Percentiles rank a stretch among this genome's conserved stretches.
These are phyloP conservation scores for Mortierella sp. DNA, from an alignment of 371 early-diverging fungal species.

Conservation along the genomic window DNA sequence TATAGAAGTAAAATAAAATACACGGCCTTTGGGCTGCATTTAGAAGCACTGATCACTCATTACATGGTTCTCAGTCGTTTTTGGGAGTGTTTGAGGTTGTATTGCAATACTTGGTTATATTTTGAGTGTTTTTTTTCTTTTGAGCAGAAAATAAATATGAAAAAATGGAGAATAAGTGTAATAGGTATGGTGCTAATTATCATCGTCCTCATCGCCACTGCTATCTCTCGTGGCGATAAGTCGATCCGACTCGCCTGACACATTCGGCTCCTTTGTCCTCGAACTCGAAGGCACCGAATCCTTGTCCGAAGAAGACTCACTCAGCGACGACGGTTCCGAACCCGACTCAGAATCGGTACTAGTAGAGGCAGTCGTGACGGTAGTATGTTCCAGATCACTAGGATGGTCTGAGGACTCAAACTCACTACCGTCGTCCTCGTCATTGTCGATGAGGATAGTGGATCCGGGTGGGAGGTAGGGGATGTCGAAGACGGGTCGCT, in stretches of 20 bases:
- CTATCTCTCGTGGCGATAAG: not conserved
- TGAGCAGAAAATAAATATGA: no score
- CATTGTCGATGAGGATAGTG: slow-evolving; percentile 27
- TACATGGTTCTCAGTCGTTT: no score
- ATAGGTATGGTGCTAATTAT: not conserved
- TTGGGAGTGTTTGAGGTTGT: no score
- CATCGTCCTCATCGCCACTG: slow-evolving; percentile 1
- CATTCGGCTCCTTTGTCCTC: not conserved
- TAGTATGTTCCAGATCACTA: not conserved
- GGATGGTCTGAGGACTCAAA: not conserved
- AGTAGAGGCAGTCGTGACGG: not conserved
- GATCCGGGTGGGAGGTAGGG: slow-evolving; percentile 32
- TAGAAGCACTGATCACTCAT: no score
- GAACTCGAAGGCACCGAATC: not conserved
- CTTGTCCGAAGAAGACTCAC: not conserved
- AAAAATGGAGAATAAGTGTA: no score
- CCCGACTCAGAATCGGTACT: not conserved
- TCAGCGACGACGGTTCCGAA: not conserved
- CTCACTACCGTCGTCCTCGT: slow-evolving; percentile 11
- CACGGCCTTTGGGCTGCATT: no score
- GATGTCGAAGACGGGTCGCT: slow-evolving; percentile 24
- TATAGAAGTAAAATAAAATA: no score
- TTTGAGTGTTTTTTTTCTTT: no score
- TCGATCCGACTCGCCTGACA: not conserved
- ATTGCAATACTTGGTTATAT: no score